Evolutionary conservation across 257 asterid species (phyloP).

Genomic region (Gardenia jasminoides): DNA sequence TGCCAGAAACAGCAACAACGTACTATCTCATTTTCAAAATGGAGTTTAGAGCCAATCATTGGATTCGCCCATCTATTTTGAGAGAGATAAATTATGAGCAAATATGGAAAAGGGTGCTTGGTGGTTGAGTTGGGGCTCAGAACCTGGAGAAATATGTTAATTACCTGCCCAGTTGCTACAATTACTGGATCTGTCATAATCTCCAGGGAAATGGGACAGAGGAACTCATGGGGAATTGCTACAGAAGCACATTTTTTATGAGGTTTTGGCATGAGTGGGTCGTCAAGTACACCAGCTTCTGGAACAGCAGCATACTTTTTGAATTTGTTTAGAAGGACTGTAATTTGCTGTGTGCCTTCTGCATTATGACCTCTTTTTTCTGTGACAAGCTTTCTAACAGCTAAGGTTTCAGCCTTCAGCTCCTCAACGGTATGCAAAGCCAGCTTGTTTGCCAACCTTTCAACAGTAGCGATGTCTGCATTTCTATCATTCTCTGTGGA

Average conservation of each 20-base stretch:
- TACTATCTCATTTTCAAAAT: background rate
- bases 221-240: constrained; percentile 66
- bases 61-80: no score
- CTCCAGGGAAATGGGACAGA: constrained; percentile 88
- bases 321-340: constrained; percentile 54
- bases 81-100: background rate
- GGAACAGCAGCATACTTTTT: constrained; percentile 52
- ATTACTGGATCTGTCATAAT: constrained; percentile 93
- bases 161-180: constrained; percentile 86
- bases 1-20: background rate
- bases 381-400: constrained; percentile 46
- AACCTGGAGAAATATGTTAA: background rate
- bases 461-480: constrained; percentile 64
- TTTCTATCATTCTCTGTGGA: constrained; percentile 61
- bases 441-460: constrained; percentile 78
- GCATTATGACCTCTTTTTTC: constrained; percentile 41
- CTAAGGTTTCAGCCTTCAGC: constrained; percentile 51
- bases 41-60: background rate
- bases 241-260: constrained; percentile 29
- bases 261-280: constrained; percentile 26
- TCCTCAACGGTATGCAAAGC: constrained; percentile 58
- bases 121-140: background rate
- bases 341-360: constrained; percentile 54
- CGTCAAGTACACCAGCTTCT: constrained; percentile 28
- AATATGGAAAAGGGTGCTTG: background rate